Base-by-base conservation (phyloP, 768 basidiomycete species). In the Chalciporus pseudorubinellus region DNA sequence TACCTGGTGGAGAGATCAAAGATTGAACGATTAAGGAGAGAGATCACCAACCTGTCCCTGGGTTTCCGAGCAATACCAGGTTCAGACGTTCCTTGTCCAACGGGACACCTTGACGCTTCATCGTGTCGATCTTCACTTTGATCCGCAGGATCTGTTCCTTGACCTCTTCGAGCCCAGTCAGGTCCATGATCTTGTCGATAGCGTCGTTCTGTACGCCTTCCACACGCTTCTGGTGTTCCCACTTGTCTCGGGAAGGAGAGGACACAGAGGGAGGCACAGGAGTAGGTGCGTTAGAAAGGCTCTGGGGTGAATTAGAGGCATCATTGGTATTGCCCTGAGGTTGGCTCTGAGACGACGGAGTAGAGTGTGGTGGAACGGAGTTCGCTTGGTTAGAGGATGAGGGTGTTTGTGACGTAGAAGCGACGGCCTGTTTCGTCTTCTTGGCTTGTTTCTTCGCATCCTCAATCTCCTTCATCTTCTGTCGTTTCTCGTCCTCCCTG, bases 161-260 rank as follows among this genome's bases (percentile, higher is more conserved):
- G 49, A 87, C 84, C 0, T 75, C 70, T 59, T 87, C 84, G 4
- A 88, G 72, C 0, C 85, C 85, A 3, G 74, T 82, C 77, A 87
- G 76, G 18, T 66, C 75, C 84, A 87, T 87, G 55, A 87, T 76
- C 4, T 71, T 68, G 51, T 87, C 86, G n/a, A 87, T 77, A 14
- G 76, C 68, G 4, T 59, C 49, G 48, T 82, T 83, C 18, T 57
- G 67, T 3, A 70, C 74, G 6, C 85, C 84, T n/a, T 81, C 77
- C 2, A 80, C 44, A 1, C 59, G 60, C 62, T 87, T 87, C 65
- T 79, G 77, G 11, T 76, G 70, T 44, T 75, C 60, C 84, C 84
- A 86, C 46, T 80, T 73, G 0, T 55, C 46, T 59, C 73, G 59
- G 1, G 77, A 66, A 14, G 61, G 60, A 0, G 76, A 77, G 16